These are phyloP conservation scores for Chytriomyces sp. DNA, from an alignment of 192 early-diverging fungal species.

Conservation along the genomic window DNA sequence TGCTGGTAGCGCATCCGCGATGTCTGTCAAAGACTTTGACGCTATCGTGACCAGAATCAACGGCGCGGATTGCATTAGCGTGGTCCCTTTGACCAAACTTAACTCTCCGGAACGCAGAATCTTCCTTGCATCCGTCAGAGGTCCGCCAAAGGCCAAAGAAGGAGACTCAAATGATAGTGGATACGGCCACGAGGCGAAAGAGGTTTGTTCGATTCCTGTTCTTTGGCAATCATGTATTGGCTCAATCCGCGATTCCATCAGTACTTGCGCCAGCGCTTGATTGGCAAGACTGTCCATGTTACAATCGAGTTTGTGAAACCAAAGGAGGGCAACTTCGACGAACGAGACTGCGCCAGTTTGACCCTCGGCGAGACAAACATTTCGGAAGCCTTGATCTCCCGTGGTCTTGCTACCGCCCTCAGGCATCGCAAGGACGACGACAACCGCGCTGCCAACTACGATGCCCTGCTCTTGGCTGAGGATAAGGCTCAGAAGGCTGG, in stretches of 20 bases:
- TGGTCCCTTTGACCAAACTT: conserved; percentile 42
- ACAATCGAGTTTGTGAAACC: conserved; percentile 86
- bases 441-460: conserved; percentile 83
- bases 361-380: conserved; percentile 61
- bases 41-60: conserved; percentile 65
- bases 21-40: conserved; percentile 57
- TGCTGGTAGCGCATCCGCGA: conserved; percentile 54
- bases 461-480: conserved; percentile 81
- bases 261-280: conserved; percentile 80
- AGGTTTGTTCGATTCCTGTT: conserved; percentile 39
- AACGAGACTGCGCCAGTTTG: conserved; percentile 86
- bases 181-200: conserved; percentile 86
- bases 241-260: neutral
- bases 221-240: neutral
- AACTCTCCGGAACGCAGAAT: conserved; percentile 56
- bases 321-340: conserved; percentile 82
- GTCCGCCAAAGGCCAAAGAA: conserved; percentile 66
- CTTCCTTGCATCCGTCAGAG: conserved; percentile 62
- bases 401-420: conserved; percentile 76
- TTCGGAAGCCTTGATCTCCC: conserved; percentile 50
- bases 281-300: conserved; percentile 82
- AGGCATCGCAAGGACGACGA: conserved; percentile 83
- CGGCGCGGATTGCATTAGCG: conserved; percentile 59
- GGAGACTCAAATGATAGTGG: conserved; percentile 75
- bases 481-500: conserved; percentile 68